These are phyloP conservation scores for Candida khao-thaluensis DNA, from an alignment of 805 yeast species.

Conservation along the genomic window DNA sequence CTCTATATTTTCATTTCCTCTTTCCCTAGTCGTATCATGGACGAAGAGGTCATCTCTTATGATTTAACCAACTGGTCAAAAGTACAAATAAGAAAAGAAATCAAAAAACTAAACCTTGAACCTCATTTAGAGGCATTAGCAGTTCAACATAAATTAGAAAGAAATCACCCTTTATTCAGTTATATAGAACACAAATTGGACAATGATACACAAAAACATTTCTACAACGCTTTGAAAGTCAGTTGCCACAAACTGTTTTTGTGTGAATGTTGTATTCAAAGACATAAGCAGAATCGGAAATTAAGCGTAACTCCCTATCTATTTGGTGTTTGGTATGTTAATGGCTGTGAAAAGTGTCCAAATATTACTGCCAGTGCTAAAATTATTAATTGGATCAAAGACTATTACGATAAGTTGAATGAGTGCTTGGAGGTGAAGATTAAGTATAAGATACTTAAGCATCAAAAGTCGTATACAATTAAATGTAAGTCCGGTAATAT, in stretches of 20 bases:
- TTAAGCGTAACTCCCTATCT: constrained; percentile 3
- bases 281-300: constrained; percentile 1
- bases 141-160: not conserved
- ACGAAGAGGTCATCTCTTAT: not conserved
- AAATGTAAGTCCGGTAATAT: not conserved
- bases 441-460: constrained; percentile 2
- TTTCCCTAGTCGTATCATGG: no score
- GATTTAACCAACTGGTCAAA: not conserved
- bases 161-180: not conserved
- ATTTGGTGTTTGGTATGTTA: constrained; percentile 3
- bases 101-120: not conserved
- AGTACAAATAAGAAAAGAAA: not conserved
- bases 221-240: not conserved
- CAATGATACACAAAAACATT: not conserved
- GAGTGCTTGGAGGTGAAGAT: not conserved
- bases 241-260: constrained; percentile 1
- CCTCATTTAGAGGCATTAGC: constrained; percentile 4
- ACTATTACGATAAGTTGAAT: constrained; percentile 3
- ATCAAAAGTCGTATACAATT: not conserved
- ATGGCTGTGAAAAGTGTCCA: not conserved
- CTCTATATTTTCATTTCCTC: no score
- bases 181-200: not conserved
- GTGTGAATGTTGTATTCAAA: constrained; percentile 3
- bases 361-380: not conserved
- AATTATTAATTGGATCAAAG: not conserved